Evolutionary conservation across 2,329 filamentous ascomycete species (phyloP).

Genomic region (Paradendryphiella salina): DNA sequence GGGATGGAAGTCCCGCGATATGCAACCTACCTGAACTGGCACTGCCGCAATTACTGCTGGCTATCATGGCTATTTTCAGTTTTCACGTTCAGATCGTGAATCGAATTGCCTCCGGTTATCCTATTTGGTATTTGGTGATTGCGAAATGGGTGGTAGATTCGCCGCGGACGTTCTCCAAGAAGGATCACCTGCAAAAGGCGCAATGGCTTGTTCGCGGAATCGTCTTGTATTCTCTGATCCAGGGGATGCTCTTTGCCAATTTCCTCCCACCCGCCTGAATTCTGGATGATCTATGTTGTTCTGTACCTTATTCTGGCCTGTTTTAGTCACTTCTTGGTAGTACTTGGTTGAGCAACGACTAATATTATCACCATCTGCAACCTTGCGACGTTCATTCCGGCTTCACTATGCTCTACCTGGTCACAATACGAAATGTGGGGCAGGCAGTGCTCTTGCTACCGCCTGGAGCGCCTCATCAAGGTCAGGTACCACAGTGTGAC

Average conservation of each 20-base stretch:
- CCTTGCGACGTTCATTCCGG: not conserved
- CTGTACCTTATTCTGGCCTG: not conserved
- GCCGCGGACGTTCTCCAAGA: not conserved
- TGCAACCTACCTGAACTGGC: slow-evolving; percentile 57
- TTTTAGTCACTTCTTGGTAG: not conserved
- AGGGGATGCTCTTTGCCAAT: slow-evolving; percentile 80
- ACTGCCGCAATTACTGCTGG: slow-evolving; percentile 71
- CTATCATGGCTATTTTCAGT: slow-evolving; percentile 70
- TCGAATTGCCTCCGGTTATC: slow-evolving; percentile 83
- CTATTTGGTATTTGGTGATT: slow-evolving; percentile 85
- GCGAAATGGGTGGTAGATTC: slow-evolving; percentile 49
- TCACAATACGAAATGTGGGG: too few relatives aligned
- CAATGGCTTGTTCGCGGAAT: slow-evolving; percentile 54
- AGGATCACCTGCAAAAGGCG: not conserved
- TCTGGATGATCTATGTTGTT: not conserved
- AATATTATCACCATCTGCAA: not conserved
- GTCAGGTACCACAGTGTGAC: not conserved
- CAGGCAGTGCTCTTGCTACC: too few relatives aligned
- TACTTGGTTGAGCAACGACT: not conserved
- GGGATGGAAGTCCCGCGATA: slow-evolving; percentile 4
- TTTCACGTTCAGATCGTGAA: slow-evolving; percentile 96
- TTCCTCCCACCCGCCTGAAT: slow-evolving; percentile 85
- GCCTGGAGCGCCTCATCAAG: not conserved
- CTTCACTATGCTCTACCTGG: not conserved
- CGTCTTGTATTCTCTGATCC: slow-evolving; percentile 79